phyloP scores from a whole-genome alignment of 345 rosid genomes.

The Limnanthes douglasii region DNA sequence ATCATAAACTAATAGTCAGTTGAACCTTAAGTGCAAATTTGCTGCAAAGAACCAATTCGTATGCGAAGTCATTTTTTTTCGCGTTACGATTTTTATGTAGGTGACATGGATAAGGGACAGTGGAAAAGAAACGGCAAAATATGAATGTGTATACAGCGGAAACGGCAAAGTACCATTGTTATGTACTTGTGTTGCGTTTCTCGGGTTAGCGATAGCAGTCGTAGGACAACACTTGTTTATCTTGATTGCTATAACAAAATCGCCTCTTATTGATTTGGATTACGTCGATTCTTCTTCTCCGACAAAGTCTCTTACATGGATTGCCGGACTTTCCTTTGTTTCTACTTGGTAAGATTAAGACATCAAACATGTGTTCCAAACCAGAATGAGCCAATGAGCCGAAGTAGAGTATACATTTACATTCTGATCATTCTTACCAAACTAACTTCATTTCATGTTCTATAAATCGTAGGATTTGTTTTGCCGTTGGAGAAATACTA shows the following conservation, averaged over 20 bases:
- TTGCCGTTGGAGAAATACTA: slow-evolving; percentile 64
- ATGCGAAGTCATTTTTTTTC: background rate
- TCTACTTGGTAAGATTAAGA: slow-evolving; percentile 44
- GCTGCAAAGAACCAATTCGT: background rate
- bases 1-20: background rate
- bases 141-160: slow-evolving; percentile 52
- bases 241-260: slow-evolving; percentile 46
- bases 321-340: slow-evolving; percentile 68
- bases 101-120: slow-evolving; percentile 25
- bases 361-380: background rate
- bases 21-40: background rate
- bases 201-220: slow-evolving; percentile 50
- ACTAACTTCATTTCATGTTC: background rate
- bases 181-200: slow-evolving; percentile 42
- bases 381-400: background rate
- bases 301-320: slow-evolving; percentile 31
- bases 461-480: slow-evolving; percentile 39
- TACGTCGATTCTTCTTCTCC: slow-evolving; percentile 33
- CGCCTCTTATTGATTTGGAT: slow-evolving; percentile 32
- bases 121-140: slow-evolving; percentile 6
- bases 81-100: slow-evolving; percentile 17
- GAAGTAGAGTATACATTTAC: background rate
- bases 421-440: background rate
- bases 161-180: slow-evolving; percentile 62
- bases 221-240: slow-evolving; percentile 52